A percentile compares a stretch with the other conserved stretches of the same genome.
These are phyloP conservation scores for Pseudogymnoascus sp. DNA, from an alignment of 2,329 filamentous ascomycete genomes.

Conservation along the genomic window DNA sequence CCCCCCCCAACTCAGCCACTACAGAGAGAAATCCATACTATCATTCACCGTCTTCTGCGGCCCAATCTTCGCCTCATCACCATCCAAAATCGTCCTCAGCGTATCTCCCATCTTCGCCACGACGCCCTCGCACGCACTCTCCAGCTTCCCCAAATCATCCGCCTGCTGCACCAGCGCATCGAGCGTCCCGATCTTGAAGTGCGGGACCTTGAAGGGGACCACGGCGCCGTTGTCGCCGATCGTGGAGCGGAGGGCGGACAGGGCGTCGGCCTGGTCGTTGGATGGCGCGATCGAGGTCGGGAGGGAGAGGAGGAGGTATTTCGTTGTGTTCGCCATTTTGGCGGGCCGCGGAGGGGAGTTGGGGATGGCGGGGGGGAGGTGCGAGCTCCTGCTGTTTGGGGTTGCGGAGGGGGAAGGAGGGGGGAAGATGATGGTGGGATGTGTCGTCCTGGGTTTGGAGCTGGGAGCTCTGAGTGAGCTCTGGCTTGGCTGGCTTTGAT, in stretches of 20 bases:
- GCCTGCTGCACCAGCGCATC: slow-evolving; percentile 94
- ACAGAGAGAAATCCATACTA: slow-evolving; percentile 69
- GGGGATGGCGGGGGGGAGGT: neutral
- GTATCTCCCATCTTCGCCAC: slow-evolving; percentile 64
- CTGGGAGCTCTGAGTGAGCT: slow-evolving; percentile 4
- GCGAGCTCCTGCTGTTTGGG: neutral
- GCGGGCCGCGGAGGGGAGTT: neutral
- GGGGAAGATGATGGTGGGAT: neutral
- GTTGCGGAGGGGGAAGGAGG: neutral
- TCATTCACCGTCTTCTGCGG: slow-evolving; percentile 76
- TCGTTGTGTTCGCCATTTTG: slow-evolving; percentile 29
- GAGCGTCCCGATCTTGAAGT: slow-evolving; percentile 96
- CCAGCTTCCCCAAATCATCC: slow-evolving; percentile 87
- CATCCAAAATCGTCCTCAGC: slow-evolving; percentile 26
- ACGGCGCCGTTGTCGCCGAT: slow-evolving; percentile 71
- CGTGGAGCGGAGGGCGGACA: slow-evolving; percentile 65
- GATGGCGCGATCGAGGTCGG: slow-evolving; percentile 81
- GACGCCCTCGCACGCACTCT: slow-evolving; percentile 68
- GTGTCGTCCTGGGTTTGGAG: neutral
- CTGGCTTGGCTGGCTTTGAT: slow-evolving; percentile 2
- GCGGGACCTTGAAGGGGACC: slow-evolving; percentile 71
- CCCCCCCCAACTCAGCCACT: neutral
- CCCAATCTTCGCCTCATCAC: slow-evolving; percentile 47
- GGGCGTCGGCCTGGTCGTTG: slow-evolving; percentile 70
- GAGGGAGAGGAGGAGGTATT: slow-evolving; percentile 83